These are phyloP conservation scores for Xylaria bambusicola DNA, from an alignment of 495 filamentous ascomycete genomes.

Conservation along the genomic window DNA sequence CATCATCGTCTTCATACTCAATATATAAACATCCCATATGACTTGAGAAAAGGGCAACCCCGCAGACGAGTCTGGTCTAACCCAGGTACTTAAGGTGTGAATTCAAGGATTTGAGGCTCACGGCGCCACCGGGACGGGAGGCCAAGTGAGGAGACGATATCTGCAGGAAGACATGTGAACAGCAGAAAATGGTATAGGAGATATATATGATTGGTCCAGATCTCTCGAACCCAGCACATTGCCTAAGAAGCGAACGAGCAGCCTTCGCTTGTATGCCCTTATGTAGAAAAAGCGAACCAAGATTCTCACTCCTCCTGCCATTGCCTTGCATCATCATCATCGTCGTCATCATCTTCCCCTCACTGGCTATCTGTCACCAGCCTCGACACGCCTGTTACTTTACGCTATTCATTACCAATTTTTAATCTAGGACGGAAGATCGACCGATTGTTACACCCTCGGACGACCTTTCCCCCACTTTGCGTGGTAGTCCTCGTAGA, in stretches of 20 bases:
- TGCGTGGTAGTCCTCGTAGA: constrained; percentile 52
- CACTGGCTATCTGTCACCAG: too few species aligned
- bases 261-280: constrained; percentile 14
- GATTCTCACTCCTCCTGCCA: constrained; percentile 3
- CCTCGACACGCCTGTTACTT: not conserved
- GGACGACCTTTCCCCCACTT: constrained; percentile 1
- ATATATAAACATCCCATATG: constrained; percentile 8
- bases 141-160: not conserved
- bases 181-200: not conserved
- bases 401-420: too few species aligned
- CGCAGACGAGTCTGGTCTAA: constrained; percentile 1
- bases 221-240: not conserved
- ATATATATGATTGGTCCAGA: constrained; percentile 1
- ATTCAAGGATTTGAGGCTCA: constrained; percentile 13
- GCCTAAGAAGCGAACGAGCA: not conserved
- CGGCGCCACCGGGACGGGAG: constrained; percentile 4
- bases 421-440: too few species aligned
- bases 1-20: not conserved
- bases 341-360: too few species aligned
- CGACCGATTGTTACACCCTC: not conserved
- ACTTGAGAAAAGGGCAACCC: constrained; percentile 3
- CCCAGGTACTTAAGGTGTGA: constrained; percentile 12
- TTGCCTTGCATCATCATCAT: not conserved
- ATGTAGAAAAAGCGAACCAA: constrained; percentile 6
- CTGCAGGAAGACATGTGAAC: constrained; percentile 14